Evolutionary conservation across 345 rosid genomes (phyloP), one percentile per base, ranked within the genome.

Genomic region (Salix dunnii): DNA sequence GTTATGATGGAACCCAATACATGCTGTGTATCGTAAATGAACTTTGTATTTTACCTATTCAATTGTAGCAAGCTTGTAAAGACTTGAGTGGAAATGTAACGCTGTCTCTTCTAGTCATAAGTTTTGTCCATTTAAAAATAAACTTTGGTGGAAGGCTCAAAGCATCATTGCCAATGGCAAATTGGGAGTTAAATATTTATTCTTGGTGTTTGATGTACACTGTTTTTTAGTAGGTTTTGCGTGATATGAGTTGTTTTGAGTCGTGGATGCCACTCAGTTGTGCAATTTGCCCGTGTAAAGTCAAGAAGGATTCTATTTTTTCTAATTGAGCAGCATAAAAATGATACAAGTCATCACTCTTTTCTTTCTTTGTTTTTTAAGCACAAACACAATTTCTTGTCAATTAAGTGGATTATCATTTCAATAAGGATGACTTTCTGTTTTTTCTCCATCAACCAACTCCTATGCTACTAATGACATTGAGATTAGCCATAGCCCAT

Each of bases 1-100:
- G 9, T 74, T 48, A 20, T 21, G 43, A 23, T 31, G 55, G 20
- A 48, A 70, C 38, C 30, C 67, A 17, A 35, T 9, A 53, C 66
- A 25, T 64, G 71, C 23, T 25, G 13, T 65, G 30, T 65, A 33
- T 53, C 60, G 51, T 14, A 38, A 55, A 55, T 38, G 25, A 21
- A 67, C 38, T 21, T 33, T 66, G 70, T 72, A 76, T 76, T 61
- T 67, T 72, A 80, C 74, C 74, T 74, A 38, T 64, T 72, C 67
- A 71, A 53, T 67, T 31, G 74, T 36, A 23, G 17, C 64, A 74
- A 75, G 55, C 66, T 70, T 75, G 68, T 71, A 67, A 66, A 60
- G 55, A 76, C 73, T 75, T 53, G 53, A 55, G 58, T 43, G 68
- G 66, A 71, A 66, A 42, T 64, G 33, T 53, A 64, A 67, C 68